Percentiles rank a stretch among this genome's conserved stretches.
These are phyloP conservation scores for Salix udensis DNA, from an alignment of 345 rosid genomes.

Conservation along the genomic window DNA sequence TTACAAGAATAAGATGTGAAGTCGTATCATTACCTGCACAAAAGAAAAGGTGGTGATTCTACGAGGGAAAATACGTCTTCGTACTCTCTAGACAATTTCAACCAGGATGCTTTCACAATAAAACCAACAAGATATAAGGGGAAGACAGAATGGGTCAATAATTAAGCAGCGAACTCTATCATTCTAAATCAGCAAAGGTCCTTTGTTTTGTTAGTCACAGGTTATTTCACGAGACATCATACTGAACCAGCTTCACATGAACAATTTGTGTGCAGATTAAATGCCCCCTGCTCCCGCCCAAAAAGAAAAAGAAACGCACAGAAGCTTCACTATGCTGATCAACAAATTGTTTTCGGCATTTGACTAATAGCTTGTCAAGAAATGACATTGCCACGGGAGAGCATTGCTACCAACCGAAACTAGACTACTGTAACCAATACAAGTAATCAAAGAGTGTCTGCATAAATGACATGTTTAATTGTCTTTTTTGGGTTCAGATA, in stretches of 20 bases:
- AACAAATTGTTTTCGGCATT: neutral
- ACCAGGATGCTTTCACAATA: neutral
- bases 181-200: no score
- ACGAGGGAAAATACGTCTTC: neutral
- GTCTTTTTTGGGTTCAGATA: neutral
- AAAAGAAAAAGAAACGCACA: neutral
- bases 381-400: neutral
- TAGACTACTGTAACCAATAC: neutral
- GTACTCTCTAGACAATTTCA: neutral
- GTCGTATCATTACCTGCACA: slow-evolving; percentile 6
- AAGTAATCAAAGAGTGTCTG: neutral
- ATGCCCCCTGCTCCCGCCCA: neutral
- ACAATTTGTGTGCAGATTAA: neutral
- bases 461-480: neutral
- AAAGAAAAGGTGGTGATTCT: neutral
- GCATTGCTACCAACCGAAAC: neutral
- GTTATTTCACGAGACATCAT: neutral
- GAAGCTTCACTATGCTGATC: neutral
- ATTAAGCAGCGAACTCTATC: no score
- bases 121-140: neutral
- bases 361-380: neutral
- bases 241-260: neutral
- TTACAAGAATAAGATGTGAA: slow-evolving; percentile 5
- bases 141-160: no score
- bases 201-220: neutral